A percentile compares a stretch with the other conserved stretches of the same genome.
phyloP scores from a whole-genome alignment of 495 filamentous ascomycete genomes.

The Rhizodiscina lignyota region DNA sequence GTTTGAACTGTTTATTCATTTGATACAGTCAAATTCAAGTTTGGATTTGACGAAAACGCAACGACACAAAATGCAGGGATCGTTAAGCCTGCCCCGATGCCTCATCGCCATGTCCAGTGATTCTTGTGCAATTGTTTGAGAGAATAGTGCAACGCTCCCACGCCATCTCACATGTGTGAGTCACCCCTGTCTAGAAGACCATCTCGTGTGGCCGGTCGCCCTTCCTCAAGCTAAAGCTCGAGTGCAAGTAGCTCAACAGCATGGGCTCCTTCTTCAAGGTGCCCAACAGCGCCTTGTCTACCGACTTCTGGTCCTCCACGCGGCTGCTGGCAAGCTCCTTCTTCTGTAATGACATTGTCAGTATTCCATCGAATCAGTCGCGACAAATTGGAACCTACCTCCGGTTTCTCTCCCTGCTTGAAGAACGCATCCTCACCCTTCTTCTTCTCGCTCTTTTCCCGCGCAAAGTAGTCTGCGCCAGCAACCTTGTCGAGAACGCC shows the following conservation, averaged over 20 bases:
- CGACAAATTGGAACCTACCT: constrained; percentile 44
- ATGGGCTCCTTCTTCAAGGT: constrained; percentile 91
- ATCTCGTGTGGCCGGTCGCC: constrained; percentile 98
- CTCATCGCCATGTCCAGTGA: no score
- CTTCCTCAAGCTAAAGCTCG: constrained; percentile 89
- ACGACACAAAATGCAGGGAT: no score
- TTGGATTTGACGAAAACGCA: no score
- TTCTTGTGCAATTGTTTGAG: no score
- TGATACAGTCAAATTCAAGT: no score
- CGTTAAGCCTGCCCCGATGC: no score
- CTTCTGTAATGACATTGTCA: constrained; percentile 44
- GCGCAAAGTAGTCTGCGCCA: constrained; percentile 78
- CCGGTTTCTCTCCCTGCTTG: constrained; percentile 88
- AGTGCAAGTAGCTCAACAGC: constrained; percentile 76
- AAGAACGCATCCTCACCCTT: constrained; percentile 93
- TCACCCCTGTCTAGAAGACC: constrained; percentile 20
- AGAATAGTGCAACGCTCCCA: no score
- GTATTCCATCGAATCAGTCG: background rate
- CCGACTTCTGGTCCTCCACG: constrained; percentile 88
- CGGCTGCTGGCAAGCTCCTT: constrained; percentile 80
- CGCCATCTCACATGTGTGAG: background rate
- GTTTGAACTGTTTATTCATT: no score
- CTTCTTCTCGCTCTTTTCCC: constrained; percentile 77
- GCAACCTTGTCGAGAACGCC: constrained; percentile 73
- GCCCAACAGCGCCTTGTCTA: constrained; percentile 83